phyloP scores from a whole-genome alignment of 306 rosid genomes.

The Cucurbita maxima region DNA sequence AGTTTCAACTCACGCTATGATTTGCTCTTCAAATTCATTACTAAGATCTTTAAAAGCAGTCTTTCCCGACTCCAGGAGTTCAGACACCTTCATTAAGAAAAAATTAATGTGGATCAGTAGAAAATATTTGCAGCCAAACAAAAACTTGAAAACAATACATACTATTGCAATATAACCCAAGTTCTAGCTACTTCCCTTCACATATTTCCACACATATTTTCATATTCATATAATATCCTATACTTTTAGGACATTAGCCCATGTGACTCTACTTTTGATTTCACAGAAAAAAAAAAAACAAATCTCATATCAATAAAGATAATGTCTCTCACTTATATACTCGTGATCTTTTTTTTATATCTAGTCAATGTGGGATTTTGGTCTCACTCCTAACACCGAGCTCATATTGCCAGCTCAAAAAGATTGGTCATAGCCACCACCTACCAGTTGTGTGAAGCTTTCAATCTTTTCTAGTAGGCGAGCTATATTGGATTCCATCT shows the following conservation, averaged over 20 bases:
- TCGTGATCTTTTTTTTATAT: too few relatives aligned
- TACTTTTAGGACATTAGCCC: too few relatives aligned
- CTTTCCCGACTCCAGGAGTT: slow-evolving; percentile 67
- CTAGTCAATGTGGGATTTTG: too few relatives aligned
- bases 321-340: too few relatives aligned
- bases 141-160: background rate
- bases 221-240: too few relatives aligned
- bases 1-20: slow-evolving; percentile 41
- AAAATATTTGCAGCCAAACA: background rate
- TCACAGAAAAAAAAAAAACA: too few relatives aligned
- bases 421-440: background rate
- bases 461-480: slow-evolving; percentile 55
- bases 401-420: background rate
- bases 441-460: slow-evolving; percentile 64
- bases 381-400: too few relatives aligned
- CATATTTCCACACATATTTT: too few relatives aligned
- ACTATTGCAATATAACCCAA: background rate
- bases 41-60: slow-evolving; percentile 43
- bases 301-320: too few relatives aligned
- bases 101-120: background rate
- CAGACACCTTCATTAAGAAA: slow-evolving; percentile 43
- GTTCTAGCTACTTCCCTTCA: background rate
- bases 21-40: slow-evolving; percentile 57
- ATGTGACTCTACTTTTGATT: too few relatives aligned
- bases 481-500: slow-evolving; percentile 48